Conservation (phyloP, 805 yeast species). For the Saccharomyces eubayanus region DNA sequence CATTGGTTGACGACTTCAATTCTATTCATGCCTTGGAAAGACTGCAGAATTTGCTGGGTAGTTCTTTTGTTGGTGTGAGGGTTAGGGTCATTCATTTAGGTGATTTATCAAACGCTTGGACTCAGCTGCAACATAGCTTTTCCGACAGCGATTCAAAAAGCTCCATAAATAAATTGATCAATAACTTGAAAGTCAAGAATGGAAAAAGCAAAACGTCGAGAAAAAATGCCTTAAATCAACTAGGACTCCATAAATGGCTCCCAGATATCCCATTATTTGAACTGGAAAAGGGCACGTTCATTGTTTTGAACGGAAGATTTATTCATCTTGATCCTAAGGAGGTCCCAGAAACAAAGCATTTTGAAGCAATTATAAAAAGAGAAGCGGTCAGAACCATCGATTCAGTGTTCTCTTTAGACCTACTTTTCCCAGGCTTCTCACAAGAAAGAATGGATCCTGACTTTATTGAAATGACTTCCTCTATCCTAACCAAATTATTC, state of each 20-base stretch:
- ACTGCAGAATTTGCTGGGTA: constrained; percentile 30
- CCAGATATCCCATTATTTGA: constrained; percentile 14
- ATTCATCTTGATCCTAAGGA: constrained; percentile 30
- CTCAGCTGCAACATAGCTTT: neutral
- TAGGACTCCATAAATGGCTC: constrained; percentile 18
- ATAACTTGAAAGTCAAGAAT: neutral
- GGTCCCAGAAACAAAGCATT: constrained; percentile 20
- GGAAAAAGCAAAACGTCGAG: neutral
- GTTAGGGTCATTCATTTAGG: constrained; percentile 33
- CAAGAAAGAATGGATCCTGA: constrained; percentile 27
- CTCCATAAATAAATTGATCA: constrained; percentile 7
- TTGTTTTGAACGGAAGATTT: constrained; percentile 49
- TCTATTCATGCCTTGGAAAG: constrained; percentile 35
- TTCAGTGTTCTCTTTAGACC: constrained; percentile 21
- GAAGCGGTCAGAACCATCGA: constrained; percentile 43
- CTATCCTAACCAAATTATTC: constrained; percentile 38
- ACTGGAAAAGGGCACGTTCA: constrained; percentile 25
- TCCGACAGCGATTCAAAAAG: neutral
- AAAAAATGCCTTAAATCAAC: constrained; percentile 7
- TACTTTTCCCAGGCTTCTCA: constrained; percentile 12
- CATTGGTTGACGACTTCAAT: constrained; percentile 54
- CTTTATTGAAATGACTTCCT: constrained; percentile 41
- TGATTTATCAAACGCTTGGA: neutral
- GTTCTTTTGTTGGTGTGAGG: constrained; percentile 31
- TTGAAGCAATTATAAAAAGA: constrained; percentile 36